These are phyloP conservation scores for Drechslerella dactyloides DNA, from an alignment of 2,329 filamentous ascomycete species.

Conservation along the genomic window DNA sequence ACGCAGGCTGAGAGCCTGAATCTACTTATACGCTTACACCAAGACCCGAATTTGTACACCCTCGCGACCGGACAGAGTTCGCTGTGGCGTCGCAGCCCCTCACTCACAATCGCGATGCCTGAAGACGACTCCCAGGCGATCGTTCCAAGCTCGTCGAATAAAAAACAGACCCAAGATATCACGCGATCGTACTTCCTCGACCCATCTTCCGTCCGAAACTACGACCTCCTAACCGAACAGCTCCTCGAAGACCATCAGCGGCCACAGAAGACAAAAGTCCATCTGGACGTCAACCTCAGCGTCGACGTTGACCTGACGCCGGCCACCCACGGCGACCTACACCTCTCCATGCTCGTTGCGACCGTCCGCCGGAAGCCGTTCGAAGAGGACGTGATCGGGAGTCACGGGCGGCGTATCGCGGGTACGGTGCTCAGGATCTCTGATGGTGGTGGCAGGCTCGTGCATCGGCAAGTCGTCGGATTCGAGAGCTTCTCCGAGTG, in stretches of 20 bases:
- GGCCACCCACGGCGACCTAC: conserved; percentile 43
- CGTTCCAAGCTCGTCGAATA: not conserved
- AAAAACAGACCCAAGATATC: conserved; percentile 10
- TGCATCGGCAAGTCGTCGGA: conserved; percentile 45
- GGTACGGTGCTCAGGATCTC: conserved; percentile 43
- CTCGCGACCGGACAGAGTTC: too few species aligned
- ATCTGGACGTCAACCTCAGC: conserved; percentile 43
- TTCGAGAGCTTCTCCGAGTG: conserved; percentile 47
- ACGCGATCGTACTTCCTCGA: conserved; percentile 33
- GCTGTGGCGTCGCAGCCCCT: not conserved
- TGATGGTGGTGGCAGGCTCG: conserved; percentile 24
- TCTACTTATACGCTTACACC: not conserved
- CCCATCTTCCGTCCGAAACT: conserved; percentile 38
- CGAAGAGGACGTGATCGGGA: conserved; percentile 33
- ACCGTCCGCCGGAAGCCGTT: conserved; percentile 41
- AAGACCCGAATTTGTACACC: too few species aligned
- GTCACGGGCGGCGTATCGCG: conserved; percentile 36
- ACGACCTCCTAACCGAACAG: conserved; percentile 35
- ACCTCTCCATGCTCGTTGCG: conserved; percentile 43
- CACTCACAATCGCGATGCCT: not conserved
- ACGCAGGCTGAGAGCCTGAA: conserved; percentile 3
- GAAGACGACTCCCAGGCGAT: conserved; percentile 9
- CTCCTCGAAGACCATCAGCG: conserved; percentile 44
- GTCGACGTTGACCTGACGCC: conserved; percentile 44
- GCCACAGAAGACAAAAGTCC: conserved; percentile 39